These are phyloP conservation scores for Lunularia cruciata DNA, from an alignment of 225 moss, liverwort and hornwort species.

Conservation along the genomic window DNA sequence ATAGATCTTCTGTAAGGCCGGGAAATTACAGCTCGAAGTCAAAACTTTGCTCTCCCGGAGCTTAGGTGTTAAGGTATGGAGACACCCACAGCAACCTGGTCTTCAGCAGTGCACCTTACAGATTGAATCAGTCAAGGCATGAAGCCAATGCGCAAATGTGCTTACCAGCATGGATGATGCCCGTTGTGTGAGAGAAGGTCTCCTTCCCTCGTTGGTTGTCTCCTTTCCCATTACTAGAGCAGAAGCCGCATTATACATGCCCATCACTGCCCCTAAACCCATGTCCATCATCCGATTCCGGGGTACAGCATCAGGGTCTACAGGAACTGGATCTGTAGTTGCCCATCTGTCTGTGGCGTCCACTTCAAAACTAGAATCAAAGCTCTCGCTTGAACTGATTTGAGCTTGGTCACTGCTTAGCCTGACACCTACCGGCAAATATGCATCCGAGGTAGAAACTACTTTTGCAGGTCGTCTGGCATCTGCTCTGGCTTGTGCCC, in stretches of 20 bases:
- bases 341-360: constrained; percentile 37
- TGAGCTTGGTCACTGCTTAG: constrained; percentile 15
- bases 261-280: constrained; percentile 46
- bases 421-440: constrained; percentile 38
- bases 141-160: neutral
- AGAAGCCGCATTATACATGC: constrained; percentile 50
- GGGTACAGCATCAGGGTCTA: constrained; percentile 56
- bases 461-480: constrained; percentile 27
- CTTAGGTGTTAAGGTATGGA: too few species aligned
- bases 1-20: too few species aligned
- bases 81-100: neutral
- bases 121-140: too few species aligned
- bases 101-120: neutral
- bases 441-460: constrained; percentile 24
- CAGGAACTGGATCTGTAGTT: constrained; percentile 43
- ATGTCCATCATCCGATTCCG: constrained; percentile 43
- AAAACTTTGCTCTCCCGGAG: too few species aligned
- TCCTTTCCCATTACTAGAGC: constrained; percentile 46
- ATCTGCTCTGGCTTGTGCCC: constrained; percentile 55
- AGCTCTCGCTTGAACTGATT: constrained; percentile 18
- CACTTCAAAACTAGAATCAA: constrained; percentile 21
- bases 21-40: too few species aligned
- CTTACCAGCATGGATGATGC: constrained; percentile 56
- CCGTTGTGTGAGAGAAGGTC: constrained; percentile 51
- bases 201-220: constrained; percentile 17